Base-by-base conservation (phyloP, 2,329 filamentous ascomycete genomes). In the Aureobasidium zeae region DNA sequence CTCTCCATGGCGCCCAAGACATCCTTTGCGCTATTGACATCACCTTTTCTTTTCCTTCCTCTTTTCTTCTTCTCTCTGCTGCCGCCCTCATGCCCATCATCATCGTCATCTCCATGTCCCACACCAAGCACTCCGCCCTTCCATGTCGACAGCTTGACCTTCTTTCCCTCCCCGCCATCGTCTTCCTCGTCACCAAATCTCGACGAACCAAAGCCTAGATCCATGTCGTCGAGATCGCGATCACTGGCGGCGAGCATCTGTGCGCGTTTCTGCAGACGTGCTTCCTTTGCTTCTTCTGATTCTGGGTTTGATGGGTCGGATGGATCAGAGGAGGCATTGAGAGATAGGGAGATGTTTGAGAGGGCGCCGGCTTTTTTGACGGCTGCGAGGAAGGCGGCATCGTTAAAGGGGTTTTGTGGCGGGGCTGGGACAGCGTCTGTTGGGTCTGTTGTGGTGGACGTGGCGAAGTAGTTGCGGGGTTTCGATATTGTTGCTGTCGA, bases 131-230 rank as follows among this genome's bases (percentile, higher is more conserved):
- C 74, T 70, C 56, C 45, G 2, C 63, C 67, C 43, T 66, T 70
- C 69, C 84, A 85, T 55, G 77, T 67, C 28, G 76, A 78, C 44
- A 88, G 62, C 65, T 83, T 85, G 50, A 86, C 66, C 52, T 74
- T 78, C 31, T 68, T 58, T 0, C 62, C 63, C 9, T 52, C 58
- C 65, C 67, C 59, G 29, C 87, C 84, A 51, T 82, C 75, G 51
- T 94, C 88, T 48, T 88, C 88, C 37, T 88, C 87, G 56, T 95
- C 91, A 43, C 85, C 87, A 55, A 86, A 81, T 20, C 89, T 75
- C 57, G 83, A 91, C 15, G 80, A 85, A 24, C 91, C 91, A 57
- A 98, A 96, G 48, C 88, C 89, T 71, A 96, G 77, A 57, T 98
- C 91, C 65, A 98, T 74, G 63, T 98, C 89, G 46, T 89, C 80